Base-by-base conservation (phyloP, 2,329 filamentous ascomycete species). In the Pezicula radicicola region DNA sequence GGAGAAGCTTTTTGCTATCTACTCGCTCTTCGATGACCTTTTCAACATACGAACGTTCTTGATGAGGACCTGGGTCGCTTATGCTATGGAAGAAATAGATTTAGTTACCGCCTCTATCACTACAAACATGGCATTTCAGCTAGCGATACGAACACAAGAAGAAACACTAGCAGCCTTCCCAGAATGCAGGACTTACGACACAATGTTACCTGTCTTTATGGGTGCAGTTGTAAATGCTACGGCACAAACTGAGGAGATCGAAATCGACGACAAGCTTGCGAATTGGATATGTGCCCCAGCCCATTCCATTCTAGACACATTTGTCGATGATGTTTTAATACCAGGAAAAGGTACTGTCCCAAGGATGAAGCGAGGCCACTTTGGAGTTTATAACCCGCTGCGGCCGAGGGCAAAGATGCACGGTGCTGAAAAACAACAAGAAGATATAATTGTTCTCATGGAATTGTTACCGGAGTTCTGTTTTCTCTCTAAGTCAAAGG, bases 1-100 rank as follows among this genome's bases (percentile, higher is more conserved):
- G 19, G 55, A 59, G 21, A 55, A 51, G 15, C 13, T 48, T 3
- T 52, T 55, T 46, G 50, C 44, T 30, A 13, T 52, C 2, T 54
- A 36, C 36, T 57, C 50, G 41, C 27, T 59, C 8, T 49, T 55
- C 18, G n/a, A 50, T 0, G 51, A 59, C 42, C 35, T 59, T 6
- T 10, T 18, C 10, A 3, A 33, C 8, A 27, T 59, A 16, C 39
- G 54, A n/a, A n/a, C 7, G 12, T 47, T 45, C 19, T 12, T 59
- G 2, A 3, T 30, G 13, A 30, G 48, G 6, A 3, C 46, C n/a
- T 59, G 49, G 54, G 15, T 5, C 1, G 18, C 53, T 10, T 52
- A 53, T 42, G 30, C 46, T 9, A 6, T n/a, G 6, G 25, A 25
- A 10, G 41, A 44, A 6, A 40, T 53, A 3, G 55, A 57, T 37